These are phyloP conservation scores for Lichtheimia ramosa DNA, from an alignment of 371 early-diverging fungal genomes.

Conservation along the genomic window DNA sequence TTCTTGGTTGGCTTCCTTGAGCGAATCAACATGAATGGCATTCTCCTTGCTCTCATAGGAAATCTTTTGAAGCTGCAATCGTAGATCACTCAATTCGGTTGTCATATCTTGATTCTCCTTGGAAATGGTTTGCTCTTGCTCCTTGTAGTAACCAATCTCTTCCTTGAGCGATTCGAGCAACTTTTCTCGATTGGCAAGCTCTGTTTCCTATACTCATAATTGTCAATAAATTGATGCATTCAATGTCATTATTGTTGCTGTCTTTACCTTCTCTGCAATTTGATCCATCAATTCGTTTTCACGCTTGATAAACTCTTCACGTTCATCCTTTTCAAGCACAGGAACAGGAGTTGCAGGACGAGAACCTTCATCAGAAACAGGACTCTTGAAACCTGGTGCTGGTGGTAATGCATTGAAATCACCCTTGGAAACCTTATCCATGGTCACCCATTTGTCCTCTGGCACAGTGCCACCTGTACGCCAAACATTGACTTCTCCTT, in stretches of 20 bases:
- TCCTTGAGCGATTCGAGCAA: constrained; percentile 60
- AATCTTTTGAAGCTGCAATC: constrained; percentile 81
- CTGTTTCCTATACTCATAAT: constrained; percentile 48
- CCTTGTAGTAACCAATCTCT: constrained; percentile 68
- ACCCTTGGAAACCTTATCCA: constrained; percentile 63
- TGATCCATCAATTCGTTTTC: constrained; percentile 93
- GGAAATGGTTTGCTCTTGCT: constrained; percentile 54
- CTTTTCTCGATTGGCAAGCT: constrained; percentile 56
- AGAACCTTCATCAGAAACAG: constrained; percentile 46
- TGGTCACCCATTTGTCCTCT: constrained; percentile 70
- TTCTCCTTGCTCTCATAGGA: constrained; percentile 86
- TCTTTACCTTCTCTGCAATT: constrained; percentile 73
- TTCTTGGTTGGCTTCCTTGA: constrained; percentile 82
- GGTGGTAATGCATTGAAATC: constrained; percentile 44
- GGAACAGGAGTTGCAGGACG: constrained; percentile 79
- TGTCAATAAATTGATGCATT: too few relatives aligned
- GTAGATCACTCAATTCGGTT: constrained; percentile 66
- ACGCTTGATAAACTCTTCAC: constrained; percentile 88
- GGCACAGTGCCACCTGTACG: constrained; percentile 78
- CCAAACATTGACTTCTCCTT: constrained; percentile 87
- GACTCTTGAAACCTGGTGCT: constrained; percentile 51
- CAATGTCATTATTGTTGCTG: too few relatives aligned
- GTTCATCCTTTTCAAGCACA: constrained; percentile 80
- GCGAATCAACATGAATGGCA: constrained; percentile 76
- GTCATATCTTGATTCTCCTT: constrained; percentile 76